These are phyloP conservation scores for Moringa oleifera DNA, from an alignment of 345 rosid genomes.

Conservation along the genomic window DNA sequence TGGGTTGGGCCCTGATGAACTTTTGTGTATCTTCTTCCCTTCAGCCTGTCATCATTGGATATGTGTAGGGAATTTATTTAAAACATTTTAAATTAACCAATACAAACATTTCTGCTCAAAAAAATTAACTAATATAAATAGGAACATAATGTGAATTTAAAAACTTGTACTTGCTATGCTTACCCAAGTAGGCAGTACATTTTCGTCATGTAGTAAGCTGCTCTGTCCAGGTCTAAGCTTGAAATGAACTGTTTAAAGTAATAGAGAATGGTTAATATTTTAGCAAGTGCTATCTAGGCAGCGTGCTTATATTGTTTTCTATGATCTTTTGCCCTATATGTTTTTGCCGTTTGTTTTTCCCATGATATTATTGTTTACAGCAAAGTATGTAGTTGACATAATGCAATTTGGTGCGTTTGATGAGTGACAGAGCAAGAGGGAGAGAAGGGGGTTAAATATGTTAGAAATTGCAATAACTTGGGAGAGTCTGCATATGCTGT, in stretches of 20 bases:
- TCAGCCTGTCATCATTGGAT: conserved; percentile 28
- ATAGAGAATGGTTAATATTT: background rate
- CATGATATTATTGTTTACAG: background rate
- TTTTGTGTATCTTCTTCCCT: conserved; percentile 31
- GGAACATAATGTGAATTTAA: no score
- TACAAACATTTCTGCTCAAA: no score
- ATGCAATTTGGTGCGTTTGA: no score
- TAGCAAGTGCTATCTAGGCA: background rate
- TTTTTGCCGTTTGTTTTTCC: background rate
- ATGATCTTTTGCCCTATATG: background rate
- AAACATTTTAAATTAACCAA: background rate
- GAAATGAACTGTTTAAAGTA: conserved; percentile 25
- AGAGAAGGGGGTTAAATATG: no score
- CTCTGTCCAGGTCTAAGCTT: conserved; percentile 24
- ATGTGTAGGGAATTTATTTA: conserved; percentile 4
- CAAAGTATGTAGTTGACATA: background rate
- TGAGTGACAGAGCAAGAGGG: no score
- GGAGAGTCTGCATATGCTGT: no score
- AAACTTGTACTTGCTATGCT: conserved; percentile 3
- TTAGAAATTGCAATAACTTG: no score
- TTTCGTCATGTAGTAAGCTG: conserved; percentile 14
- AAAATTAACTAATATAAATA: no score
- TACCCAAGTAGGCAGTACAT: conserved; percentile 30
- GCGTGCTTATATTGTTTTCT: background rate
- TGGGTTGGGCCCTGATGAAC: conserved; percentile 47